Evolutionary conservation across 192 early-diverging fungal genomes (phyloP), one percentile per base, ranked within the genome.

Genomic region (Diversispora eburnea): DNA sequence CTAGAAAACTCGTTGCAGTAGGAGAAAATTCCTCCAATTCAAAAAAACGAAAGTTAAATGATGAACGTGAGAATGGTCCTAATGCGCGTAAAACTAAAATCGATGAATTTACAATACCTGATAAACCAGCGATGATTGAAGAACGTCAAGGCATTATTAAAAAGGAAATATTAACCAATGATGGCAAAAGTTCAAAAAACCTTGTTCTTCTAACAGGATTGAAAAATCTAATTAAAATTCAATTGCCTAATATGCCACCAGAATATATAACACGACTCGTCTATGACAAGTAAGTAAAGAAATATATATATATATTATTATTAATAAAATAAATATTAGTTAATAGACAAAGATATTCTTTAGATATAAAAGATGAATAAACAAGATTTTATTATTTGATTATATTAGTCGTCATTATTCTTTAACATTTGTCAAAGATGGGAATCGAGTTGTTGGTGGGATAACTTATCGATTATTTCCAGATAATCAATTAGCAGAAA

Each of bases 241-340:
- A 99, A 72, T 82, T 99, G 70, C 98, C 98, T 25, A 98, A 97
- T 72, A 99, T 99, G 98, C 98, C 98, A 15, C 91, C 93, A 71
- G 96, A 98, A 75, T 99, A 99, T 75, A 98, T 99, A 75, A 93
- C 95, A 0, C 86, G 96, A 12, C 85, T 99, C 22, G 96, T 98
- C 0, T 98, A 95, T 77, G 97, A 98, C 63, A 94, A 91, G 61
- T 63, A 45, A 45, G 17, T 39, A 12, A 12, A 39, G n/a, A 10
- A 13, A 13, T 33, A 39, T 42, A 4, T 12, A 33, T 25, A 33
- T 9, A 39, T 33, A 15, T 54, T 54, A 54, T 4, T 54, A 54
- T 54, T 54, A 54, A 10, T 13, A 13, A 12, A 54, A 54, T 54
- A 13, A 17, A 54, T 54, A 17, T 52, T 17, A 17, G 4, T 54